phyloP scores from a whole-genome alignment of 768 basidiomycete species.

The Naganishia randhawae region DNA sequence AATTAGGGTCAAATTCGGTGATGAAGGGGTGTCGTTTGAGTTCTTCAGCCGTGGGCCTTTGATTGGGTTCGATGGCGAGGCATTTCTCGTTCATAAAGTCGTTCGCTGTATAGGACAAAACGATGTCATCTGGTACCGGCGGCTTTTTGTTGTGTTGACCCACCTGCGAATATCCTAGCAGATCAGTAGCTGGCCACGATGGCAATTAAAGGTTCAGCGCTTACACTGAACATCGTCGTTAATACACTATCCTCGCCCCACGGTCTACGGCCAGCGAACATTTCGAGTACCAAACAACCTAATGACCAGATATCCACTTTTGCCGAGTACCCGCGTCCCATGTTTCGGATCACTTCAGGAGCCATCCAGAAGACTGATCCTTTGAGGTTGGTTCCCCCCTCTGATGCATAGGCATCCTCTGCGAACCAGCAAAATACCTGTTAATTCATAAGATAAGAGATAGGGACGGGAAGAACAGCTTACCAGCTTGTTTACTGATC shows the following conservation, averaged over 20 bases:
- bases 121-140: slow-evolving; percentile 79
- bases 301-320: slow-evolving; percentile 96
- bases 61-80: slow-evolving; percentile 82
- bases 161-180: slow-evolving; percentile 47
- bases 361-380: slow-evolving; percentile 99
- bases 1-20: slow-evolving; percentile 39
- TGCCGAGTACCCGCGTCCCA: slow-evolving; percentile 81
- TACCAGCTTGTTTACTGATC: slow-evolving; percentile 82
- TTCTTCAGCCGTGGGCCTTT: slow-evolving; percentile 74
- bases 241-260: slow-evolving; percentile 80
- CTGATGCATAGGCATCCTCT: slow-evolving; percentile 78
- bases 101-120: slow-evolving; percentile 68
- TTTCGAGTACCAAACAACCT: slow-evolving; percentile 96
- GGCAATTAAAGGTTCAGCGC: slow-evolving; percentile 30
- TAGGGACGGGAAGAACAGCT: slow-evolving; percentile 26
- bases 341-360: slow-evolving; percentile 77
- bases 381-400: slow-evolving; percentile 82
- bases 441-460: neutral
- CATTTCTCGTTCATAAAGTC: slow-evolving; percentile 79
- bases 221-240: slow-evolving; percentile 89
- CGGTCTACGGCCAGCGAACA: slow-evolving; percentile 95
- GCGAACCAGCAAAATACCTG: slow-evolving; percentile 35
- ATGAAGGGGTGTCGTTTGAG: slow-evolving; percentile 69
- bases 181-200: neutral
- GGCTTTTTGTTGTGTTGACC: slow-evolving; percentile 77